Evolutionary conservation across 495 filamentous ascomycete species (phyloP), one percentile per base, ranked within the genome.

Genomic region (Diplogelasinospora grovesii): DNA sequence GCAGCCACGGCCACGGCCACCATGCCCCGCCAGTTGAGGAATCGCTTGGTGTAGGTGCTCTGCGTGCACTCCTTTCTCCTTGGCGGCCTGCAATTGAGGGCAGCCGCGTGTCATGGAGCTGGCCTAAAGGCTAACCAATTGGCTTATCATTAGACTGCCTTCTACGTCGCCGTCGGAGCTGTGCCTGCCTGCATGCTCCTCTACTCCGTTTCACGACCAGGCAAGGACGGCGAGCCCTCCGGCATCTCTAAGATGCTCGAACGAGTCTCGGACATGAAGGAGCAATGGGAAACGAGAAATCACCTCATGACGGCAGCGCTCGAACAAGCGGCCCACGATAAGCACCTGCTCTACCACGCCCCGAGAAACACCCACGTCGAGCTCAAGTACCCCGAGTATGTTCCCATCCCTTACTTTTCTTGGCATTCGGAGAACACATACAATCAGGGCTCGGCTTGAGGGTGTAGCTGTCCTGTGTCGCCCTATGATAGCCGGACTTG

Each of bases 301-400:
- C 32, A 56, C 22, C 43, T 64, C 37, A 63, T 59, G 55, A 58
- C 65, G 9, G 54, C 60, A 13, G 39, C 60, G 0, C 32, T 68
- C 34, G 54, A 70, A 48, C 65, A 73, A 54, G 69, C 69, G n/a
- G 67, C 66, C 35, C 59, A 60, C 46, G 69, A 73, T 54, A 66
- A 57, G 54, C 65, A 69, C 45, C 58, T 73, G 18, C 50, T 71
- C 37, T 37, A 48, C 18, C 33, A 57, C 36, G 46, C 49, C 29
- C 45, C 49, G 39, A 56, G 49, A 48, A 63, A 48, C 53, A 45
- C 23, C 8, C 53, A 60, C 46, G 36, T 61, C 39, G 69, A 73
- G 41, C 55, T 71, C 39, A 61, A 48, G 43, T 68, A 52, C 30
- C 69, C 69, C 18, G 69, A 73, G 69, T 73, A 69, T 22, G 69